Base-by-base conservation (phyloP, 2,329 filamentous ascomycete species). In the Paraconiothyrium sp. region DNA sequence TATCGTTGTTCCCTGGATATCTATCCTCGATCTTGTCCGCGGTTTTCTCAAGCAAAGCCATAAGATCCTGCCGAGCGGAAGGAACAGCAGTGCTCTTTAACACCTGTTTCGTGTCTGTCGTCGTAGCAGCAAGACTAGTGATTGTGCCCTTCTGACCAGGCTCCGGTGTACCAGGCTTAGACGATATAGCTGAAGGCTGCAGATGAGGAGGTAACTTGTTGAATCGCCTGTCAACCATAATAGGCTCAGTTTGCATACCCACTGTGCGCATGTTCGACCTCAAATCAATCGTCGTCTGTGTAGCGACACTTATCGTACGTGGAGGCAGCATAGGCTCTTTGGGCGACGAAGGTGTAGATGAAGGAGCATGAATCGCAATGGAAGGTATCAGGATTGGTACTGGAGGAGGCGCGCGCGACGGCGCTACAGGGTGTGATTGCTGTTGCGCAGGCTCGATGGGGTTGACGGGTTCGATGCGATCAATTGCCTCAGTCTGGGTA, bases 291-390 rank as follows among this genome's bases (percentile, higher is more conserved):
- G 85, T 84, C 30, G 93, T 93, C 78, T 99, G 95, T 71, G 91
- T 94, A 20, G 89, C 89, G 65, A 91, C 89, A 78, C 93, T 93
- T 76, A 93, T 97, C 7, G 88, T 90, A 64, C 88, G 88, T 59
- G 94, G 89, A 57, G 93, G 93, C 34, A 97, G 89, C 58, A 97
- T 86, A 55, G 90, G 89, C 67, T 90, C 88, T 51, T 86, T 87
- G 1, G 93, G 93, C 2, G 93, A 79, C 4, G 89, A 84, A n/a
- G 94, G 93, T 51, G 91, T 88, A 58, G 93, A 97, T 3, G 86
- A 88, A 0, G 95, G 94, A 35, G 95, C 95, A 69, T 97, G 92
- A 55, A 99, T 92, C 59, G 92, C 91, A 74, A 99, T 99, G 70
- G 90, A 92, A 0, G 94, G 94, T 63, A 97, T 91, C 4, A 84